phyloP scores from a whole-genome alignment of 164 flowering plant genomes.

The Chimonanthus salicifolius region DNA sequence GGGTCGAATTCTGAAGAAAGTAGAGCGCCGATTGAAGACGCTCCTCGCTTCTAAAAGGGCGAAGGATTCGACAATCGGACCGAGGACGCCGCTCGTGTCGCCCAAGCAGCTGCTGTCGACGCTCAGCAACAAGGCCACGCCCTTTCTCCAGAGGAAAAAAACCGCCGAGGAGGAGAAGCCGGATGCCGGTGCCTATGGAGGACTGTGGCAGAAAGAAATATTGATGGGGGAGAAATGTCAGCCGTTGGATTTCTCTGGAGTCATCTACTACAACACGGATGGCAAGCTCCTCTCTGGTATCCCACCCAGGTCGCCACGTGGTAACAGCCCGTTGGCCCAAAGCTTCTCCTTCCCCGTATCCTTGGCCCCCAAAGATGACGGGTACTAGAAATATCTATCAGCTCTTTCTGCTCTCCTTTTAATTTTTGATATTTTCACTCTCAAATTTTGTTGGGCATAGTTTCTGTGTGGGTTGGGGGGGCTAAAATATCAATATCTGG shows the following conservation, averaged over 20 bases:
- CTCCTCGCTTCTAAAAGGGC: slow-evolving; percentile 21
- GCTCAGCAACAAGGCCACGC: slow-evolving; percentile 42
- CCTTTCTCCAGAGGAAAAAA: slow-evolving; percentile 18
- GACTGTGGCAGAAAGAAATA: slow-evolving; percentile 56
- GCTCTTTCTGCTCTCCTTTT: not conserved
- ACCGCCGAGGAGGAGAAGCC: not conserved
- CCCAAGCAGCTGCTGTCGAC: slow-evolving; percentile 40
- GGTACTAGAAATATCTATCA: not conserved
- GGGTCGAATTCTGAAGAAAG: slow-evolving; percentile 29
- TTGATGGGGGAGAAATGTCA: slow-evolving; percentile 75
- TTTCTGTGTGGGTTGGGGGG: not conserved
- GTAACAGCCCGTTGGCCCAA: slow-evolving; percentile 11
- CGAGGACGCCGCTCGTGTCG: slow-evolving; percentile 17
- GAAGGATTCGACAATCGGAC: not conserved
- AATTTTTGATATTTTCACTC: not conserved
- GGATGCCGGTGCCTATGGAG: slow-evolving; percentile 29
- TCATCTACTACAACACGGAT: slow-evolving; percentile 46
- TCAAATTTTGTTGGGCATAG: not conserved
- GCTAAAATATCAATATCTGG: too few species aligned
- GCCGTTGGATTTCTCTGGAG: slow-evolving; percentile 75
- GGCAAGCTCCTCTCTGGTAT: slow-evolving; percentile 45
- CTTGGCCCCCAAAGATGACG: not conserved
- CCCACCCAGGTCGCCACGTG: slow-evolving; percentile 45
- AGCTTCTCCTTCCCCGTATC: slow-evolving; percentile 15
- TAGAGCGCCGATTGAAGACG: slow-evolving; percentile 8